These are phyloP conservation scores for Neodidymelliopsis sp. DNA, from an alignment of 2,329 filamentous ascomycete species.

Conservation along the genomic window DNA sequence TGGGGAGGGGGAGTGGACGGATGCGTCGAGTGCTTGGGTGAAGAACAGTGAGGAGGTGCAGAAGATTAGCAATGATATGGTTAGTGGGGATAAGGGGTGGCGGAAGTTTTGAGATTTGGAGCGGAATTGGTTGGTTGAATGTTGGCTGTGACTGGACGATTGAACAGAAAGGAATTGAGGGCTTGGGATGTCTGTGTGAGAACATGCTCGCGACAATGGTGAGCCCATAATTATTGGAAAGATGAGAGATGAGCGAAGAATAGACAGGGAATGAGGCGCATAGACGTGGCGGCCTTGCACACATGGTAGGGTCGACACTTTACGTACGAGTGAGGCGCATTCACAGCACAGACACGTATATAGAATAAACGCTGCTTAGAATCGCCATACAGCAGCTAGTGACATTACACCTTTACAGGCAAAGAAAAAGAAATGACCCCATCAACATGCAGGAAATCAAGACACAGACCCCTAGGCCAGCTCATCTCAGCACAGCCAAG, in stretches of 20 bases:
- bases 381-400: conserved; percentile 40
- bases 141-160: no score
- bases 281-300: no score
- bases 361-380: conserved; percentile 26
- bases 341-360: conserved; percentile 20
- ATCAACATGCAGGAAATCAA: conserved; percentile 43
- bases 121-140: conserved; percentile 9
- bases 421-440: conserved; percentile 29
- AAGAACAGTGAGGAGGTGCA: conserved; percentile 51
- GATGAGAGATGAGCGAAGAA: no score
- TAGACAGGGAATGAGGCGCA: background rate
- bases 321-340: conserved; percentile 6
- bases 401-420: conserved; percentile 40
- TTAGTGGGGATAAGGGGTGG: conserved; percentile 54
- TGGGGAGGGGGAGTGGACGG: conserved; percentile 50
- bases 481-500: conserved; percentile 28
- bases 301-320: no score
- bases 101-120: conserved; percentile 52
- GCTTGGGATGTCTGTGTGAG: no score
- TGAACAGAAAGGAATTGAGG: no score
- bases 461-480: conserved; percentile 36
- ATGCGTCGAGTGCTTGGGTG: conserved; percentile 56
- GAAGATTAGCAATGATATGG: conserved; percentile 53
- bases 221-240: no score
- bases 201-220: no score